Evolutionary conservation across 2,329 filamentous ascomycete species (phyloP).

Genomic region (Verruconis gallopava): DNA sequence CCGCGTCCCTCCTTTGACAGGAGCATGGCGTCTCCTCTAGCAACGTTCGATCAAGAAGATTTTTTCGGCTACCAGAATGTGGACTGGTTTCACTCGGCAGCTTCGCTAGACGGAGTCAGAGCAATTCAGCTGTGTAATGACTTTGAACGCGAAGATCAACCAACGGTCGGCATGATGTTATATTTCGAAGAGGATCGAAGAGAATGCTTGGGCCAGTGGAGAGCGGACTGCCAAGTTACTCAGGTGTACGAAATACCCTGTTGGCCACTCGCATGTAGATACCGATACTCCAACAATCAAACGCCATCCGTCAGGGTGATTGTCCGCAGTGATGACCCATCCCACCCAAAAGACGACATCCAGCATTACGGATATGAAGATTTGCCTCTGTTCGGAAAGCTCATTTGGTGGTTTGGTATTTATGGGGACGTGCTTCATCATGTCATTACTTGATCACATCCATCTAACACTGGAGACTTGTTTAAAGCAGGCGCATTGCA

Average conservation of each 20-base stretch:
- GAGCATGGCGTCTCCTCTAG: not conserved
- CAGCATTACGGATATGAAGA: too few species aligned
- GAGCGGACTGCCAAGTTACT: not conserved
- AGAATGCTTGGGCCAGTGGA: not conserved
- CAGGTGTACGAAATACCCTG: not conserved
- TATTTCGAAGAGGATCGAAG: not conserved
- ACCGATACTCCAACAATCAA: not conserved
- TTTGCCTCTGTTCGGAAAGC: not conserved
- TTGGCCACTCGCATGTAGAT: not conserved
- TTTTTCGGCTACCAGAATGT: not conserved
- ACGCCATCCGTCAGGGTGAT: not conserved
- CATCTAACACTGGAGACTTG: too few species aligned
- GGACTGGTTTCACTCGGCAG: conserved; percentile 1
- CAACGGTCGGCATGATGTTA: not conserved
- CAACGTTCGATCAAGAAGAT: not conserved
- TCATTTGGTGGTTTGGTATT: conserved; percentile 1
- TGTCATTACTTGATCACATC: too few species aligned
- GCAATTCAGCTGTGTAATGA: not conserved
- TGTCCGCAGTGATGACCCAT: not conserved
- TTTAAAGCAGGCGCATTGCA: too few species aligned
- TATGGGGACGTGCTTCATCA: not conserved
- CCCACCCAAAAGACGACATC: too few species aligned
- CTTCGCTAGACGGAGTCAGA: not conserved
- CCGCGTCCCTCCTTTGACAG: too few species aligned
- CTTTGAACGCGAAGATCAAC: not conserved